Base-by-base conservation (phyloP, 192 early-diverging fungal genomes). In the Gryganskiella cystojenkinii region DNA sequence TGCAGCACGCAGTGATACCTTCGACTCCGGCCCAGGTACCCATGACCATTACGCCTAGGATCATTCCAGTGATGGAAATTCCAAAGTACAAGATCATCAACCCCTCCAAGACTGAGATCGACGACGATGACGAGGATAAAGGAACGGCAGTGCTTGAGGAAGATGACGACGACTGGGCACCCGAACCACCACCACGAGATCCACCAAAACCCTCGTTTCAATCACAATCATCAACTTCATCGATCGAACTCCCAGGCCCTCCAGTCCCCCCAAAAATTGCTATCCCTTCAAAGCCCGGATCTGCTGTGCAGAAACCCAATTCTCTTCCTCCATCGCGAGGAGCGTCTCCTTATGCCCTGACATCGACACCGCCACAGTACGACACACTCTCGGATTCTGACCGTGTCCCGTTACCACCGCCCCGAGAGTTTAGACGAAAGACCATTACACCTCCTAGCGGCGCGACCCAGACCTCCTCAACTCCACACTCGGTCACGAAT, bases 11-110 rank as follows among this genome's bases (percentile, higher is more conserved):
- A 34, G 55, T 31, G 28, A n/a, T n/a, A n/a, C 57, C 57, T 3
- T 14, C n/a, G 22, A 44, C 42, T 17, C 8, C 52, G 5, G 6
- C 15, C 22, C 10, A 3, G 3, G 27, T 52, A 15, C 35, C 73
- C n/a, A 68, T 61, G 37, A 69, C 74, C 10, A 78, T 78, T 42
- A 64, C 66, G 9, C 74, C 74, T 2, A 65, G 74, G 14, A 69
- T 78, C 30, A 60, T 78, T 3, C 74, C 74, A 27, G 51, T 78
- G 27, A 61, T 78, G 31, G 65, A 63, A 1, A 69, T 78, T 19
- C 74, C 74, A 20, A 69, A 64, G 31, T 78, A 78, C 31, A 64
- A 59, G 2, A 42, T 59, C 43, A 43, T 78, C 20, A 64, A 64
- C 28, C 74, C 74, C 3, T 53, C 74, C 10, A 78, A 69, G 42